These are phyloP conservation scores for Aristolochia californica DNA, from an alignment of 164 flowering plant species.

Conservation along the genomic window DNA sequence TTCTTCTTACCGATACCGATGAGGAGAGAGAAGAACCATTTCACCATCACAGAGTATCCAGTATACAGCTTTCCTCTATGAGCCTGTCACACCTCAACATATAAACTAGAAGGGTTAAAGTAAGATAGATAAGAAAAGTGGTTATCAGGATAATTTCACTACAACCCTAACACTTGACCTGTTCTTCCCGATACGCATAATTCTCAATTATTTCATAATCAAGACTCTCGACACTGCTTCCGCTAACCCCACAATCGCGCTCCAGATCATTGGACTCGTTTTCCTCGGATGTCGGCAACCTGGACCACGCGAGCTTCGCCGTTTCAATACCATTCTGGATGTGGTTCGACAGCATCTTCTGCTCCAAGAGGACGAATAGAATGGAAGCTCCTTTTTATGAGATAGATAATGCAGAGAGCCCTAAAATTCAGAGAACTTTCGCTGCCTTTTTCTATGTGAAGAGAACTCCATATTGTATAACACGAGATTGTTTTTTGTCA, in stretches of 20 bases:
- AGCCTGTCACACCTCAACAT: slow-evolving; percentile 29
- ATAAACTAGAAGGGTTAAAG: neutral
- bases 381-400: neutral
- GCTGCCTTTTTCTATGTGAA: neutral
- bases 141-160: neutral
- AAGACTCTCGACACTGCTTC: slow-evolving; percentile 59
- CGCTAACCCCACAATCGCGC: slow-evolving; percentile 21
- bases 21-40: slow-evolving; percentile 76
- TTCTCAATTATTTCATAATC: slow-evolving; percentile 96
- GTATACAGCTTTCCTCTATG: slow-evolving; percentile 59
- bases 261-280: slow-evolving; percentile 35
- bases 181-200: slow-evolving; percentile 77
- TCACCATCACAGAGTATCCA: slow-evolving; percentile 56
- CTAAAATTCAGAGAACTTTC: neutral
- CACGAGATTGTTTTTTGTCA: neutral
- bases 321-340: slow-evolving; percentile 74
- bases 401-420: neutral
- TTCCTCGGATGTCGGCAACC: slow-evolving; percentile 61
- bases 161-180: slow-evolving; percentile 30
- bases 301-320: slow-evolving; percentile 76
- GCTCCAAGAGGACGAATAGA: neutral
- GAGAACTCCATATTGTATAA: neutral
- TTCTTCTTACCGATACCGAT: slow-evolving; percentile 72
- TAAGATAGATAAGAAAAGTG: neutral
- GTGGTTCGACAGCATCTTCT: slow-evolving; percentile 46